phyloP scores from a whole-genome alignment of 1,284 basidiomycete species.

The Trichosporon faecale region DNA sequence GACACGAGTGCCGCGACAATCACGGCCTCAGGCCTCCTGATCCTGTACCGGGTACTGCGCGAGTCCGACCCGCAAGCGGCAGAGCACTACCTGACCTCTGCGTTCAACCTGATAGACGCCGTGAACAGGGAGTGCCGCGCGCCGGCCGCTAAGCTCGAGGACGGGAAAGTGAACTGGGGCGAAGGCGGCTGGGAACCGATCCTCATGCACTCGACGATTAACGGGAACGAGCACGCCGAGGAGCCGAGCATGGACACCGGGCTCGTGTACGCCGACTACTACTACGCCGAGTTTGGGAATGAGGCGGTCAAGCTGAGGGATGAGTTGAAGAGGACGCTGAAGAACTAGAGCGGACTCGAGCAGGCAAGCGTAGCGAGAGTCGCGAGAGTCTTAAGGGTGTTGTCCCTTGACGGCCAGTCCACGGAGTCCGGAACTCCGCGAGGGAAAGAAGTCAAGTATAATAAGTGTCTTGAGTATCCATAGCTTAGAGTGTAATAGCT shows the following conservation, averaged over 20 bases:
- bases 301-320: slow-evolving; percentile 36
- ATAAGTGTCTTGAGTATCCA: too few species aligned
- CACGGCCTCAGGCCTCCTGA: slow-evolving; percentile 38
- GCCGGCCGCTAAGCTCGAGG: slow-evolving; percentile 21
- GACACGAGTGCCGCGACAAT: slow-evolving; percentile 41
- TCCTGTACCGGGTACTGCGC: slow-evolving; percentile 32
- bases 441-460: too few species aligned
- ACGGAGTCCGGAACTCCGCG: too few species aligned
- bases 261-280: slow-evolving; percentile 32
- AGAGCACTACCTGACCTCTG: slow-evolving; percentile 34
- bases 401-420: too few species aligned
- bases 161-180: slow-evolving; percentile 38
- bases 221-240: slow-evolving; percentile 31
- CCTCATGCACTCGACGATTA: slow-evolving; percentile 43
- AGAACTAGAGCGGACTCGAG: background rate
- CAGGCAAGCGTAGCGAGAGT: too few species aligned
- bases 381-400: too few species aligned
- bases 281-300: slow-evolving; percentile 42
- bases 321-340: background rate
- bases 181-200: slow-evolving; percentile 45
- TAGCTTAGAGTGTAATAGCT: too few species aligned
- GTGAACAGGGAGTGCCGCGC: slow-evolving; percentile 31
- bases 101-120: slow-evolving; percentile 32
- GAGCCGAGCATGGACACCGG: slow-evolving; percentile 35
- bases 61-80: slow-evolving; percentile 27